Base-by-base conservation (phyloP, 345 rosid species). In the Acer negundo region DNA sequence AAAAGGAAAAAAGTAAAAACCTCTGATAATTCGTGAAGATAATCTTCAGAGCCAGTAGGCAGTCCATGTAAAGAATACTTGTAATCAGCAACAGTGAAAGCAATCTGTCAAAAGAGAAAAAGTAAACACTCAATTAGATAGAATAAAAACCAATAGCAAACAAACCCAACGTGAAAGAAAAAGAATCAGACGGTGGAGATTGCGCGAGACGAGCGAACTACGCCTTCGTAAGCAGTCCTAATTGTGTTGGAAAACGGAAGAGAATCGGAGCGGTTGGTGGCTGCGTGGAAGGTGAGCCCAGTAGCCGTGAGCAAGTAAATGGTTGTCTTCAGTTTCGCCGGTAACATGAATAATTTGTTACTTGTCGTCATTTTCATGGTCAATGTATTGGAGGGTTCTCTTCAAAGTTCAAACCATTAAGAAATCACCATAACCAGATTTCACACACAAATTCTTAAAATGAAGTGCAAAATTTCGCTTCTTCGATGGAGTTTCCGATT, bases 191-290 rank as follows among this genome's bases (percentile, higher is more conserved):
- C 92, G 17, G 92, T 73, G 72, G 81, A 80, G 69, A 89, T 53
- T 16, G 97, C 88, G 75, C 92, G 92, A 84, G 78, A 89, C 26
- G 97, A 88, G 70, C 90, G 93, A 75, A 82, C 69, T 64, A 87
- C 38, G 82, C 85, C 89, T 70, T 88, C 85, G 10, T 84, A 5
- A 10, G 82, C 77, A 42, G 77, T 80, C 74, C 77, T 46, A 68
- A 82, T 62, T 79, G 73, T 82, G 49, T 78, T 78, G 53, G 78
- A 75, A 68, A 79, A 65, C 2, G 84, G 79, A 10, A 61, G 77
- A 51, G 75, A 68, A 75, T 62, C 44, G 75, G 46, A 31, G 47
- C 47, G 75, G 76, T 69, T 49, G 1, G 80, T 49, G 1, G 80
- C 63, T 35, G 86, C 81, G 6, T 84, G 76, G n/a, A 82, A 20